These are phyloP conservation scores for Chaetomiaceae sp. DNA, from an alignment of 2,329 filamentous ascomycete species.

Conservation along the genomic window DNA sequence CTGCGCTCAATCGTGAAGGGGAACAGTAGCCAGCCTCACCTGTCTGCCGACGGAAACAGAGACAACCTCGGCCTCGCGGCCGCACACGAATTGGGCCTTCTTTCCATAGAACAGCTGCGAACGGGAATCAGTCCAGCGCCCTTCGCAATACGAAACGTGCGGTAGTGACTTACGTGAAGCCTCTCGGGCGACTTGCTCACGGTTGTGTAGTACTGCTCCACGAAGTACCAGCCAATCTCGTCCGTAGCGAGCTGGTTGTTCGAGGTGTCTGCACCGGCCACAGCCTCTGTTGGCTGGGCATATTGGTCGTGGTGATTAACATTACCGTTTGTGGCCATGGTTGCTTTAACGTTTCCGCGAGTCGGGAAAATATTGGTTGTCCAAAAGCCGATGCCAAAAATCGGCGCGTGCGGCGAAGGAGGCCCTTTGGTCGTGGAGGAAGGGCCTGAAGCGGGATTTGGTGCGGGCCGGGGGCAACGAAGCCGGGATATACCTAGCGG, in stretches of 20 bases:
- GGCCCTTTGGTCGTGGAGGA: conserved; percentile 1
- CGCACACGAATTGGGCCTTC: conserved; percentile 89
- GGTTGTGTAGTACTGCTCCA: conserved; percentile 98
- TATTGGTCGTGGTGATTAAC: conserved; percentile 39
- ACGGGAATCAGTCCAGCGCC: conserved; percentile 6
- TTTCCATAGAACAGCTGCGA: conserved; percentile 86
- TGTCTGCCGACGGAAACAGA: conserved; percentile 80
- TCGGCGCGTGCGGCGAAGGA: conserved; percentile 10
- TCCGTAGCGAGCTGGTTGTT: conserved; percentile 64
- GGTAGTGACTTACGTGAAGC: conserved; percentile 59
- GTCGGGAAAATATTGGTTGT: conserved; percentile 6
- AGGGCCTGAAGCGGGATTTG: not conserved
- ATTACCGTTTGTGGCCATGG: conserved; percentile 55
- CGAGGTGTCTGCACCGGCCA: conserved; percentile 27
- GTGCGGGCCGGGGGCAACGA: not conserved
- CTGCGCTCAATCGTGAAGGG: not conserved
- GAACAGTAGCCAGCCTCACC: conserved; percentile 47
- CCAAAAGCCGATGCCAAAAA: conserved; percentile 14
- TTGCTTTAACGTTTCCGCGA: conserved; percentile 19
- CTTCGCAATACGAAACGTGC: not conserved
- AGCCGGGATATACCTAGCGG: not conserved
- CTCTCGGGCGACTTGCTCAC: conserved; percentile 91
- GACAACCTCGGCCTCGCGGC: conserved; percentile 82
- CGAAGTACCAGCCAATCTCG: conserved; percentile 98
- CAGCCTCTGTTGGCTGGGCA: conserved; percentile 30